Evolutionary conservation across 257 asterid genomes (phyloP), one percentile per base, ranked within the genome.

Genomic region (Ajuga chamaepitys): DNA sequence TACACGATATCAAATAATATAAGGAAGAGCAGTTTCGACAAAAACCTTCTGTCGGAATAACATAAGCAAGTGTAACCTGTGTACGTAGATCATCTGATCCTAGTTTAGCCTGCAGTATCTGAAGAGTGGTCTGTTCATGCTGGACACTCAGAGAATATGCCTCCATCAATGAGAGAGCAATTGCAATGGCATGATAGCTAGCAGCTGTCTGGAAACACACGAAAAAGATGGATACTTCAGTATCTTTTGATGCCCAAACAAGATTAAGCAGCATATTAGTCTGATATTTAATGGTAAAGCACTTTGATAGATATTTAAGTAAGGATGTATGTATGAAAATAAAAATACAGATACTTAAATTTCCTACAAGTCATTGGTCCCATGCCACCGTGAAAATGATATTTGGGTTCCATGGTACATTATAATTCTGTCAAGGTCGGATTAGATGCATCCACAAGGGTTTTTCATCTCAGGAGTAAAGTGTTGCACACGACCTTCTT

Each of bases 161-260:
- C 62, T 75, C 80, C 80, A 75, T 75, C 75, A 75, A 58, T 6
- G 80, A 75, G 32, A 75, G 75, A 75, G 75, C 75, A 54, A 75
- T 75, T 41, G 80, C 80, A n/a, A 75, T 75, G 42, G 80, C 80
- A 70, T 75, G 80, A 70, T 75, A 75, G 48, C 80, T 75, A 26
- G 80, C 80, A 35, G 80, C 80, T 21, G 75, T 75, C 75, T 77
- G 62, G 12, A 59, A 53, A 35, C 58, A 35, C 58, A 61, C 41
- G 44, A 34, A 52, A 58, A 7, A 9, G 26, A 48, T 24, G 42
- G 53, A n/a, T n/a, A n/a, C 14, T 34, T 10, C 17, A 21, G 45
- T n/a, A 55, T 17, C 48, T 59, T 60, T 24, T 26, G 55, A 3
- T 38, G 35, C n/a, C 58, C 13, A 13, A 48, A 56, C 11, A 61